Evolutionary conservation across 2,329 filamentous ascomycete species (phyloP).

Genomic region (Calonectria pteridis): DNA sequence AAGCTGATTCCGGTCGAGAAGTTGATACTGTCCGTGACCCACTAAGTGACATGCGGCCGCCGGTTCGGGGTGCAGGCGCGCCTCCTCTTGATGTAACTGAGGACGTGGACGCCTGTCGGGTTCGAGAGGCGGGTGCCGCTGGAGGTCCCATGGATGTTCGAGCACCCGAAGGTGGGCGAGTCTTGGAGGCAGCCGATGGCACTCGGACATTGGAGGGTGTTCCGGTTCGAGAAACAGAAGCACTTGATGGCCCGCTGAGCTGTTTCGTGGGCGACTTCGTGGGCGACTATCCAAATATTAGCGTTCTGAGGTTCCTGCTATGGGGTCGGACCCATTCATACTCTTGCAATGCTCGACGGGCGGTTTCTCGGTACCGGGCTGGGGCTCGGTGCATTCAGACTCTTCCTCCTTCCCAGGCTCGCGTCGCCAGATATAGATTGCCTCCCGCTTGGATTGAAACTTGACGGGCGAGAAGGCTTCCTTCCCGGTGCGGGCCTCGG

Average conservation of each 20-base stretch:
- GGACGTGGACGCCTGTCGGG: conserved; percentile 60
- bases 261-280: conserved; percentile 86
- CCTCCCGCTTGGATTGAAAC: conserved; percentile 57
- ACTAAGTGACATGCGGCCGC: conserved; percentile 55
- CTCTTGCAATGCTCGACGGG: conserved; percentile 68
- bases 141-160: conserved; percentile 79
- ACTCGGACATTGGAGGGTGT: conserved; percentile 71
- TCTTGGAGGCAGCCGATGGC: conserved; percentile 59
- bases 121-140: conserved; percentile 58
- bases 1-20: conserved; percentile 53
- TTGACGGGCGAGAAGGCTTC: conserved; percentile 62
- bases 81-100: conserved; percentile 52
- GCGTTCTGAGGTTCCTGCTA: conserved; percentile 23
- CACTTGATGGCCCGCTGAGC: conserved; percentile 67
- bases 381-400: conserved; percentile 78
- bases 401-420: conserved; percentile 72
- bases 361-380: conserved; percentile 73
- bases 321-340: conserved; percentile 50
- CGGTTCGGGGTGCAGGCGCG: conserved; percentile 52
- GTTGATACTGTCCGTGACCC: conserved; percentile 47
- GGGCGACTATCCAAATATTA: conserved; percentile 69
- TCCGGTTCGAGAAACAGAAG: conserved; percentile 71
- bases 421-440: conserved; percentile 62
- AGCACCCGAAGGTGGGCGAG: conserved; percentile 67
- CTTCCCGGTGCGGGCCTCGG: conserved; percentile 54